phyloP scores from a whole-genome alignment of 768 basidiomycete species.

The Kwoniella heveanensis region DNA sequence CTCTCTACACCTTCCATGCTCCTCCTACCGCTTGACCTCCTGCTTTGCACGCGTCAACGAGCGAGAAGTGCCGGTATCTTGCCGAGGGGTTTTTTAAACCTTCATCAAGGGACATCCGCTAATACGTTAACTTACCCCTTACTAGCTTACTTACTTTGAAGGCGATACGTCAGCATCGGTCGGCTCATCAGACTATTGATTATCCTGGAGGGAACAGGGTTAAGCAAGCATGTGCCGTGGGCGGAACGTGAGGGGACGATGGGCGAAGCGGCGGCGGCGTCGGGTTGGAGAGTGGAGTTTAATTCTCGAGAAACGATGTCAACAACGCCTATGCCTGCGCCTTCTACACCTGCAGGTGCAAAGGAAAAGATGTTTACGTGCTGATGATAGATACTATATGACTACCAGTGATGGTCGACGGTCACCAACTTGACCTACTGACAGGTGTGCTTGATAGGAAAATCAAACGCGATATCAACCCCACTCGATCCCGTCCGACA shows the following conservation, averaged over 20 bases:
- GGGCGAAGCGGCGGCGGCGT: neutral
- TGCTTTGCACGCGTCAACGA: neutral
- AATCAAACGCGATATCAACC: neutral
- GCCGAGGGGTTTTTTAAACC: constrained; percentile 1
- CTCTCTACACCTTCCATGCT: neutral
- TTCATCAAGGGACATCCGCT: neutral
- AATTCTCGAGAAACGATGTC: constrained; percentile 9
- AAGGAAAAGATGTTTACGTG: neutral
- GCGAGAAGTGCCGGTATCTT: neutral
- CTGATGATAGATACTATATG: neutral
- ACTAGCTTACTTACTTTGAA: neutral
- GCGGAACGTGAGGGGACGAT: neutral
- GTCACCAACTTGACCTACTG: neutral
- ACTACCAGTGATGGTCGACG: neutral
- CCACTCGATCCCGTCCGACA: constrained; percentile 4
- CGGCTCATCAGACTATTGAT: too few species aligned
- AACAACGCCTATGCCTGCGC: constrained; percentile 12
- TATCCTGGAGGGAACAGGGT: neutral
- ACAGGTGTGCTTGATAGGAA: constrained; percentile 1
- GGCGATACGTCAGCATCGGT: neutral
- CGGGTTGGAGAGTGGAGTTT: neutral
- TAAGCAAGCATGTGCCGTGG: constrained; percentile 2
- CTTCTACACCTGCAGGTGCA: neutral
- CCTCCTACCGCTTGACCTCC: neutral
- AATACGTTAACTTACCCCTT: neutral